Base-by-base conservation (phyloP, 495 filamentous ascomycete species). In the Clavariopsis aquatica region DNA sequence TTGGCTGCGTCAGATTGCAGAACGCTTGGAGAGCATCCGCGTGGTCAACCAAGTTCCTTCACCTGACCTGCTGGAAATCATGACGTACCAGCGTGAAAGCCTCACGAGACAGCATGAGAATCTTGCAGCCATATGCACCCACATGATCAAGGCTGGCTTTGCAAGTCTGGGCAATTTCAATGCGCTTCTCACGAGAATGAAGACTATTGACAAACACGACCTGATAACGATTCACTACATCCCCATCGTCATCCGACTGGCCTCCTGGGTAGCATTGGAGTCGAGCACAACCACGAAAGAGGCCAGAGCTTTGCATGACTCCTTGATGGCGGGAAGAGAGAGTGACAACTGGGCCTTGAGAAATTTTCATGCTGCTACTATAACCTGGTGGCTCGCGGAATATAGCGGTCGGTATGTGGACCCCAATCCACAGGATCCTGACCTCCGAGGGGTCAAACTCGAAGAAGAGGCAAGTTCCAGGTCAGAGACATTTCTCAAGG, bases 321-420 rank as follows among this genome's bases (percentile, higher is more conserved):
- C 81, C 20, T 80, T 96, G 24, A 82, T 86, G 58, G 78, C 82
- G 36, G 78, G 81, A 22, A 80, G 81, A 45, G 89, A 93, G 36
- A 79, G 81, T 52, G 80, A 87, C 20, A 65, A 77, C 17, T 95
- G 92, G 89, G 77, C 79, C 6, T 72, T 96, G 47, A 80, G 84
- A 28, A 84, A 83, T 63, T 84, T 97, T 26, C 87, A 91, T 61
- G 91, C 92, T 52, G 87, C 91, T 2, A 79, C 89, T 9, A 81
- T 81, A 26, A 83, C 85, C 4, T 88, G 88, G 80, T 99, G 94
- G 94, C 82, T 97, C 38, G 86, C 89, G 47, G 91, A 96, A 60
- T 96, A 96, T 74, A 96, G 90, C 72, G 90, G 87, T 15, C 92
- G 89, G 81, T 96, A 91, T 72, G 79, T 87, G 62, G 93, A 96